Conservation (phyloP, 257 asterid genomes). For the Solanum sejunctum region DNA sequence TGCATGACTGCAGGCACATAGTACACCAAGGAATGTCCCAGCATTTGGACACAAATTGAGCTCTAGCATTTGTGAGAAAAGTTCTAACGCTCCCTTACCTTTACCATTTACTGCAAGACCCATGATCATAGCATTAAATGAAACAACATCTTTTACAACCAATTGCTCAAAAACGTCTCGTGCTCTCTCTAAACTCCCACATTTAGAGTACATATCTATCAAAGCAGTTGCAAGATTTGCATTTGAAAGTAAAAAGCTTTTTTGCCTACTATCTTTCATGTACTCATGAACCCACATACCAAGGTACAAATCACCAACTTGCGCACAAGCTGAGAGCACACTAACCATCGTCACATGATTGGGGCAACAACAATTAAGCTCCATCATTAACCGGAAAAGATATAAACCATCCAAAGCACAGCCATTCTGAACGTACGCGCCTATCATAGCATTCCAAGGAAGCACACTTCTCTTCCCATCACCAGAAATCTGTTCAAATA, state of each 20-base stretch:
- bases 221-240: constrained; percentile 59
- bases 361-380: constrained; percentile 27
- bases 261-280: constrained; percentile 32
- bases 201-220: constrained; percentile 71
- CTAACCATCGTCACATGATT: constrained; percentile 77
- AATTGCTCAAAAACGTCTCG: constrained; percentile 27
- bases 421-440: constrained; percentile 45
- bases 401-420: constrained; percentile 38
- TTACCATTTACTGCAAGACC: constrained; percentile 62
- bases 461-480: constrained; percentile 45
- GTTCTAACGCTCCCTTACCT: constrained; percentile 42
- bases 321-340: constrained; percentile 70
- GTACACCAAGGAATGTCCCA: constrained; percentile 33
- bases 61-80: constrained; percentile 34
- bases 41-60: constrained; percentile 26
- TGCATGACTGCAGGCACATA: constrained; percentile 54
- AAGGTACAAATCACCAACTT: constrained; percentile 50
- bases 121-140: constrained; percentile 71
- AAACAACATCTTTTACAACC: constrained; percentile 43
- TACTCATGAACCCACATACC: constrained; percentile 56
- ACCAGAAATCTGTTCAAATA: constrained; percentile 41
- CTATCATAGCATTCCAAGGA: constrained; percentile 61
- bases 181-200: constrained; percentile 49
- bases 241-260: constrained; percentile 30
- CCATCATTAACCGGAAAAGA: constrained; percentile 40